Conservation (phyloP, 2,329 filamentous ascomycete genomes). For the Clonostachys rosea region DNA sequence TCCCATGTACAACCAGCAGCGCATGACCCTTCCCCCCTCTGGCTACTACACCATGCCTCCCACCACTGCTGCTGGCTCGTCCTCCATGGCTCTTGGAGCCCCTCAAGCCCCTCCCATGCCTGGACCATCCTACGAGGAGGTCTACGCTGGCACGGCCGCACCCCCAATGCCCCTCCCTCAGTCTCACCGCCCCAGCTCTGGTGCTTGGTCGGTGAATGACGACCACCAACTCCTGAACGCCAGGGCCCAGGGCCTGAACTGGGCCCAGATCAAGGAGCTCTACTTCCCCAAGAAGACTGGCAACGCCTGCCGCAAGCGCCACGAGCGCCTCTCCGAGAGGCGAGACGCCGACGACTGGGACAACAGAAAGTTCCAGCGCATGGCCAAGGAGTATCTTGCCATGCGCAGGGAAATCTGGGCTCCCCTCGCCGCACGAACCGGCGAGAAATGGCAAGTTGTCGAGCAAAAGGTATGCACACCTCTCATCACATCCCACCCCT, state of each 20-base stretch:
- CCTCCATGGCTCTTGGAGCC: background rate
- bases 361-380: conserved; percentile 64
- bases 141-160: conserved; percentile 26
- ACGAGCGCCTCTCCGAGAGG: conserved; percentile 78
- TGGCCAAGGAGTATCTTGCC: conserved; percentile 75
- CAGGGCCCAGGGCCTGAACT: conserved; percentile 73
- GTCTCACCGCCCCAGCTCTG: conserved; percentile 51
- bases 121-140: conserved; percentile 25
- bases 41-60: conserved; percentile 37
- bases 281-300: conserved; percentile 75
- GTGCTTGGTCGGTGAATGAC: conserved; percentile 69
- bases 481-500: no score
- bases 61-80: conserved; percentile 15
- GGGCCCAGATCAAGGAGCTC: conserved; percentile 72
- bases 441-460: conserved; percentile 78
- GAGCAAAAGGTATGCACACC: conserved; percentile 51
- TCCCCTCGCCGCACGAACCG: conserved; percentile 63
- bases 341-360: conserved; percentile 76
- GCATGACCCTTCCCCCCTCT: conserved; percentile 26
- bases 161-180: conserved; percentile 16
- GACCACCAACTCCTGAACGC: conserved; percentile 70
- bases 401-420: conserved; percentile 81
- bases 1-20: conserved; percentile 34
- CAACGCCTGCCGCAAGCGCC: conserved; percentile 85
- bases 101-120: conserved; percentile 2